These are phyloP conservation scores for Aspergillus melleus DNA, from an alignment of 2,329 filamentous ascomycete species.

Conservation along the genomic window DNA sequence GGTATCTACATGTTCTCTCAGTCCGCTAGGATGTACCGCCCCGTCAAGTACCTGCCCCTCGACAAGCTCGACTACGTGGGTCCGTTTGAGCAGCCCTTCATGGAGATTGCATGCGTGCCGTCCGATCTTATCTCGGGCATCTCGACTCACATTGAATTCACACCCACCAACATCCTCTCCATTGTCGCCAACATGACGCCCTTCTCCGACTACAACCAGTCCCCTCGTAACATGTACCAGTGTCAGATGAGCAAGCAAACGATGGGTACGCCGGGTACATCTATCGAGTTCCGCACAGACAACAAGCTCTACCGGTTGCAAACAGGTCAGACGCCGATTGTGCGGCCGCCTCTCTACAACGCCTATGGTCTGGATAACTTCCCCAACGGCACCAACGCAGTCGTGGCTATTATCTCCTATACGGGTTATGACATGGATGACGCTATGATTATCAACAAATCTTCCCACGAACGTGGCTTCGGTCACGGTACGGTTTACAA, in stretches of 20 bases:
- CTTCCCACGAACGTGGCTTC: constrained; percentile 91
- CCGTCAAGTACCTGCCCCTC: constrained; percentile 86
- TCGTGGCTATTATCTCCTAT: constrained; percentile 97
- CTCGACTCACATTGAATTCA: constrained; percentile 90
- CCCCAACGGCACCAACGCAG: constrained; percentile 90
- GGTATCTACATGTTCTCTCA: constrained; percentile 92
- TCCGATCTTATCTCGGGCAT: constrained; percentile 83
- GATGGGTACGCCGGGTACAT: constrained; percentile 93
- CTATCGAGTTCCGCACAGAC: constrained; percentile 83
- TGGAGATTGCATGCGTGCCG: constrained; percentile 93
- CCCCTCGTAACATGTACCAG: constrained; percentile 98
- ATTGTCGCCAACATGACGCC: constrained; percentile 98
- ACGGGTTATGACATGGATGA: constrained; percentile 99
- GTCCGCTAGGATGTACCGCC: constrained; percentile 81
- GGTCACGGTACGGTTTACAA: constrained; percentile 97
- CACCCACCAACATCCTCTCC: constrained; percentile 94
- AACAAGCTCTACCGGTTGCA: constrained; percentile 96
- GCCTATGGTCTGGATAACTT: constrained; percentile 98
- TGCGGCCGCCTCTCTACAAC: constrained; percentile 89
- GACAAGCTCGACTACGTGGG: constrained; percentile 86
- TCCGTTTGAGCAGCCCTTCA: constrained; percentile 94
- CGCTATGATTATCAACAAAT: constrained; percentile 99
- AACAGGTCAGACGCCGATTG: constrained; percentile 92
- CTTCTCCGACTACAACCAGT: constrained; percentile 98
- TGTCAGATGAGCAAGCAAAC: constrained; percentile 99